These are phyloP conservation scores for Xylariaceae sp. DNA, from an alignment of 2,329 filamentous ascomycete species.

Conservation along the genomic window DNA sequence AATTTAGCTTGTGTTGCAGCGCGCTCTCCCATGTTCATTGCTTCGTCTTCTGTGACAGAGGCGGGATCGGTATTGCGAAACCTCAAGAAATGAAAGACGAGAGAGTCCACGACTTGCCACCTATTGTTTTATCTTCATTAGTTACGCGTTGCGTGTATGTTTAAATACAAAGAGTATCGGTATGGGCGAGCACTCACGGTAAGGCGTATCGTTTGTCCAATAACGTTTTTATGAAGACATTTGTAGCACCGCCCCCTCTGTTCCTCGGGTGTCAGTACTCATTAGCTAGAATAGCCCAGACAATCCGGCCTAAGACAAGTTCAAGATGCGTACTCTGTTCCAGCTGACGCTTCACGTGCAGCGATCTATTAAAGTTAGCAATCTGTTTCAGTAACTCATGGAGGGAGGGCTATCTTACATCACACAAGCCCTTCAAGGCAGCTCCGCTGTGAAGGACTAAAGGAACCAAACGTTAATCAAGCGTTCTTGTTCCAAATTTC, in stretches of 20 bases:
- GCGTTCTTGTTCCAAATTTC: background rate
- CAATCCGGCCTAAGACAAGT: background rate
- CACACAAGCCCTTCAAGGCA: conserved; percentile 85
- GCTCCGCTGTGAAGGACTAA: conserved; percentile 62
- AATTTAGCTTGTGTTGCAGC: conserved; percentile 60
- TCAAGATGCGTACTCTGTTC: conserved; percentile 55
- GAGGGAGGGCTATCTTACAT: conserved; percentile 39
- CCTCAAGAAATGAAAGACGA: conserved; percentile 95
- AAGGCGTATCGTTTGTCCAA: conserved; percentile 97
- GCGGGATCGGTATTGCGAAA: conserved; percentile 69
- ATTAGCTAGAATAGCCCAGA: background rate
- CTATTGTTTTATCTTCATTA: conserved; percentile 7
- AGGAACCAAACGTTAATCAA: background rate
- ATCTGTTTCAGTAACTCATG: background rate
- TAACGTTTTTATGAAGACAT: conserved; percentile 89
- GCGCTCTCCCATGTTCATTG: conserved; percentile 46
- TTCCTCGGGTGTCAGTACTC: background rate
- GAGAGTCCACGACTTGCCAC: conserved; percentile 87
- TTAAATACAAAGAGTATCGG: background rate
- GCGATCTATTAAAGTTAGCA: conserved; percentile 52
- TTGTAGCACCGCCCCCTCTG: conserved; percentile 76
- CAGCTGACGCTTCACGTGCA: conserved; percentile 73
- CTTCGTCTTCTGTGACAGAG: conserved; percentile 50
- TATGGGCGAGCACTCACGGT: conserved; percentile 70
- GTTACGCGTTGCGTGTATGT: background rate